A percentile compares a stretch with the other conserved stretches of the same genome.
These are phyloP conservation scores for Fusarium duplospermum DNA, from an alignment of 2,329 filamentous ascomycete species.

Conservation along the genomic window DNA sequence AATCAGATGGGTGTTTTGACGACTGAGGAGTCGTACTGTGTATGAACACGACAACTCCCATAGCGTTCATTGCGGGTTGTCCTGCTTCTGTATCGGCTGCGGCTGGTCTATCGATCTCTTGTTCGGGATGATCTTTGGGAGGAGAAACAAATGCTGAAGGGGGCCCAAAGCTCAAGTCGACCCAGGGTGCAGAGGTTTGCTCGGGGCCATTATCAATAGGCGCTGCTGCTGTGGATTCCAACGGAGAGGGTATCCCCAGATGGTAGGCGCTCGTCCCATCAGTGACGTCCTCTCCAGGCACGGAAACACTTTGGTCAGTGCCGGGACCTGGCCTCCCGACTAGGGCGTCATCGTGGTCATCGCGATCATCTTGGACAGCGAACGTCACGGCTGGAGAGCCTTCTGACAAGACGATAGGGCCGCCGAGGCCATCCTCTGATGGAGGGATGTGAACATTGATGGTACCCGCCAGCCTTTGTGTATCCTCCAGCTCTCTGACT, in stretches of 20 bases:
- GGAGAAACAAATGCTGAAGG: background rate
- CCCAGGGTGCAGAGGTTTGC: background rate
- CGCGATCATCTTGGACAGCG: background rate
- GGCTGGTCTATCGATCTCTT: background rate
- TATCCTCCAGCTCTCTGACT: background rate
- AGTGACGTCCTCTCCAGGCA: background rate
- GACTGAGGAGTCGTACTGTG: background rate
- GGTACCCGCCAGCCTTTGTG: background rate
- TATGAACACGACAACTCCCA: background rate
- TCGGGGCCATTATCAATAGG: background rate
- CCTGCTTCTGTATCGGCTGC: background rate
- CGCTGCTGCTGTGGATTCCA: background rate
- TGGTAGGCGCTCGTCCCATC: background rate
- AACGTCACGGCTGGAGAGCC: background rate
- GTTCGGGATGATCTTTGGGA: background rate
- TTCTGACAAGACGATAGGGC: background rate
- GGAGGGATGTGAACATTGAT: background rate
- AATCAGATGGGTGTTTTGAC: background rate
- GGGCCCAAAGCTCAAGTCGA: background rate
- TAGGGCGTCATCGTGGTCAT: background rate
- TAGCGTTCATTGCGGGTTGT: background rate
- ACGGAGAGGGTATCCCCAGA: background rate
- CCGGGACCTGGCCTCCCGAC: background rate
- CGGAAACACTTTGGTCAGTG: background rate
- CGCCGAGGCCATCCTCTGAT: background rate